These are phyloP conservation scores for Pholiota molesta DNA, from an alignment of 768 basidiomycete species.

Conservation along the genomic window DNA sequence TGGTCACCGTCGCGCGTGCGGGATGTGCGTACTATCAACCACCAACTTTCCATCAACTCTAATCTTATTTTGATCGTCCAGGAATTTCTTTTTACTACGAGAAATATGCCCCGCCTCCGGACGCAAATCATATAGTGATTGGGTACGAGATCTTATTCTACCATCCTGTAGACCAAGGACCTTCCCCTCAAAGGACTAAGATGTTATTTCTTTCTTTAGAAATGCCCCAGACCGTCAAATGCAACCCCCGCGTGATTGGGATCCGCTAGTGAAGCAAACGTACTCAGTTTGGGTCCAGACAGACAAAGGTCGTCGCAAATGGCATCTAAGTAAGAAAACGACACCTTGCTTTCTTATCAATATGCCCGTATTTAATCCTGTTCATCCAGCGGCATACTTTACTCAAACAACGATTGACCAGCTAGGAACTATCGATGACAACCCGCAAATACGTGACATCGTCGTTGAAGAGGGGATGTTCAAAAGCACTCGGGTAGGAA, in stretches of 20 bases:
- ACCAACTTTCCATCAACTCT: conserved; percentile 6
- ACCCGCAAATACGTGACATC: conserved; percentile 59
- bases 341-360: neutral
- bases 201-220: conserved; percentile 19
- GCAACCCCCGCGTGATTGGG: conserved; percentile 62
- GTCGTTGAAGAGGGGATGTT: conserved; percentile 70
- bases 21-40: conserved; percentile 54
- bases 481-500: conserved; percentile 64
- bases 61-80: conserved; percentile 30
- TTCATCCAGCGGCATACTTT: conserved; percentile 74
- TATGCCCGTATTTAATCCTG: conserved; percentile 11
- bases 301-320: conserved; percentile 68
- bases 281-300: conserved; percentile 80
- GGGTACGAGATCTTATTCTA: conserved; percentile 35
- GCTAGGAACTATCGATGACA: conserved; percentile 71
- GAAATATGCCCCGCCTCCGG: conserved; percentile 56
- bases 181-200: conserved; percentile 9
- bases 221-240: conserved; percentile 47
- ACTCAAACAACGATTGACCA: conserved; percentile 76
- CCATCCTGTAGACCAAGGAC: conserved; percentile 2
- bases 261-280: conserved; percentile 79
- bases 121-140: conserved; percentile 37
- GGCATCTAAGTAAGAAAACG: conserved; percentile 73
- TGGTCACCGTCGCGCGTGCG: conserved; percentile 86
- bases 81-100: conserved; percentile 91